Conservation (phyloP, 2,329 filamentous ascomycete species). For the Lomentospora prolificans region DNA sequence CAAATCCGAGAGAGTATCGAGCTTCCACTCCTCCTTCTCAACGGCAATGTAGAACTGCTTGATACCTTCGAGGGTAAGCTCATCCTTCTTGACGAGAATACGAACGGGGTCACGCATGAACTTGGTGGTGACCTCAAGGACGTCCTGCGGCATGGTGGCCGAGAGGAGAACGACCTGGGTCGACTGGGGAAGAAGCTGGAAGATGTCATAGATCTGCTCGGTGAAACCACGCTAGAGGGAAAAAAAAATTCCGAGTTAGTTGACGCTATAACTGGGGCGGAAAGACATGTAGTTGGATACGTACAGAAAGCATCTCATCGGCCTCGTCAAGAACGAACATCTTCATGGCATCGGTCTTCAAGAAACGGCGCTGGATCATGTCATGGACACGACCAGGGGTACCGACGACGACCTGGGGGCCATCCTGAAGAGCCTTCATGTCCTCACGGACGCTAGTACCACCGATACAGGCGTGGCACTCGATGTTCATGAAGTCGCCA, state of each 20-base stretch:
- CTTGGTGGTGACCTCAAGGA: conserved; percentile 98
- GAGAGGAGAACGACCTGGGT: conserved; percentile 98
- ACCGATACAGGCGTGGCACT: conserved; percentile 99
- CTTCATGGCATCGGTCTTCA: conserved; percentile 98
- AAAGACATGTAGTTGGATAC: conserved; percentile 19
- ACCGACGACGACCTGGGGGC: conserved; percentile 93
- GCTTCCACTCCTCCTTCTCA: conserved; percentile 99
- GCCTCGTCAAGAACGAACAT: conserved; percentile 99
- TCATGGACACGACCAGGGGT: conserved; percentile 98
- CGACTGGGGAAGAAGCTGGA: conserved; percentile 94
- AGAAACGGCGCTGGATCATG: conserved; percentile 97
- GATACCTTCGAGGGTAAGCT: conserved; percentile 98
- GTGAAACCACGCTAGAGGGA: conserved; percentile 78
- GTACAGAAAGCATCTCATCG: conserved; percentile 93
- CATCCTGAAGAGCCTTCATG: conserved; percentile 94
- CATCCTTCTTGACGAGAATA: conserved; percentile 99
- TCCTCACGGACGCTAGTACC: conserved; percentile 97
- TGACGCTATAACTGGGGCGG: conserved; percentile 12
- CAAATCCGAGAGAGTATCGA: conserved; percentile 95
- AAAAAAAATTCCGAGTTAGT: neutral
- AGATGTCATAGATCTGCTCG: conserved; percentile 99
- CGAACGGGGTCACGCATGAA: conserved; percentile 99
- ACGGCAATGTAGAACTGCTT: conserved; percentile 99
- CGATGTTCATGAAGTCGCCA: conserved; percentile 98
- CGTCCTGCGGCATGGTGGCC: conserved; percentile 97